These are phyloP conservation scores for Termitomyces sp. DNA, from an alignment of 768 basidiomycete genomes.

Conservation along the genomic window DNA sequence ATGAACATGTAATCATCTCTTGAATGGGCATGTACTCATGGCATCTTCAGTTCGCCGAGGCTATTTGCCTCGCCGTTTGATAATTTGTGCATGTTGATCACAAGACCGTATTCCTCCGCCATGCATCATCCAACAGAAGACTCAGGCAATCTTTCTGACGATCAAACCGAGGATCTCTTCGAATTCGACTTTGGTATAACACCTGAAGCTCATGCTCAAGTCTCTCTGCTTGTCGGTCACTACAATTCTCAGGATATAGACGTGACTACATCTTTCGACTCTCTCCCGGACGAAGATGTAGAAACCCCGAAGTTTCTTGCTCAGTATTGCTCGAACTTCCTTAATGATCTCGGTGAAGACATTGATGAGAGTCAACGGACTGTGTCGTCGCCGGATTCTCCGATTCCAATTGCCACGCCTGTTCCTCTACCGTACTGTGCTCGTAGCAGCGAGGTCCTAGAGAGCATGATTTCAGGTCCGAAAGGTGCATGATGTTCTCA, in stretches of 20 bases:
- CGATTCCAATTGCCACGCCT: constrained; percentile 22
- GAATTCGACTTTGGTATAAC: background rate
- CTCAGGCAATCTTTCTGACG: background rate
- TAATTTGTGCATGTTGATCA: background rate
- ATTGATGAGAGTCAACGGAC: background rate
- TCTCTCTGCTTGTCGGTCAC: background rate
- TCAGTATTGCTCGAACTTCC: background rate
- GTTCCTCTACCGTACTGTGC: constrained; percentile 25
- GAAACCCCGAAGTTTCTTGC: constrained; percentile 3
- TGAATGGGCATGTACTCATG: no score
- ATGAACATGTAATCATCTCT: no score
- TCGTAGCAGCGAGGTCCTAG: constrained; percentile 22
- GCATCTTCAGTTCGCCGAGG: no score
- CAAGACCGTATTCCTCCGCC: background rate
- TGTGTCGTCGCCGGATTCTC: background rate
- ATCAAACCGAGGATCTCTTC: background rate
- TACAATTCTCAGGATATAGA: background rate
- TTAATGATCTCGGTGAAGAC: background rate
- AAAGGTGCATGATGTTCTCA: constrained; percentile 10
- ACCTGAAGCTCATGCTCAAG: background rate
- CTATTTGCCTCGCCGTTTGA: no score
- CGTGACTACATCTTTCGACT: background rate
- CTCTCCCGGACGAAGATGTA: background rate
- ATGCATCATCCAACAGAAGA: background rate
- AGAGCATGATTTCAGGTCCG: constrained; percentile 23